These are phyloP conservation scores for Fagus crenata DNA, from an alignment of 306 rosid genomes.

Conservation along the genomic window DNA sequence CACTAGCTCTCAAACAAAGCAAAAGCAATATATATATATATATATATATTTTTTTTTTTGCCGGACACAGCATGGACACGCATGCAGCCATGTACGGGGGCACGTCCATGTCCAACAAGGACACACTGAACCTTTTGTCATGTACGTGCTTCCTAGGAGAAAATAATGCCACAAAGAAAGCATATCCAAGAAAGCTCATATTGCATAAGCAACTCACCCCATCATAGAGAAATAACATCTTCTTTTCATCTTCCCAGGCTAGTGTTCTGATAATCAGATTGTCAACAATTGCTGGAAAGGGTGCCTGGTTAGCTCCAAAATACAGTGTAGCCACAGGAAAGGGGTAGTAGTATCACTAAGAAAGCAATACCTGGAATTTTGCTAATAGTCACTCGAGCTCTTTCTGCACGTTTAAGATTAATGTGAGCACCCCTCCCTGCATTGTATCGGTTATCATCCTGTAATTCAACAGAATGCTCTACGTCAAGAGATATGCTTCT, in stretches of 20 bases:
- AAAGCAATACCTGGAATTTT: conserved; percentile 84
- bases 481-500: not conserved
- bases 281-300: conserved; percentile 78
- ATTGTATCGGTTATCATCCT: conserved; percentile 83
- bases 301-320: conserved; percentile 34
- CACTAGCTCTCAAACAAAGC: no score
- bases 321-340: conserved; percentile 14
- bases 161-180: conserved; percentile 3
- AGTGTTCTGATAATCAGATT: conserved; percentile 73
- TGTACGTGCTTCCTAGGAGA: not conserved
- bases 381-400: conserved; percentile 74
- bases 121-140: no score
- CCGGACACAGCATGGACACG: no score
- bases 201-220: conserved; percentile 63
- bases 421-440: conserved; percentile 95
- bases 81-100: no score
- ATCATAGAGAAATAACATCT: conserved; percentile 68
- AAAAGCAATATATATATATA: no score
- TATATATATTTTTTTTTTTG: no score
- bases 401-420: conserved; percentile 94
- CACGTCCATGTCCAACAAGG: no score
- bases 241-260: conserved; percentile 84
- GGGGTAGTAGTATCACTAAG: conserved; percentile 8
- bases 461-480: conserved; percentile 32
- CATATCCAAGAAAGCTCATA: conserved; percentile 11